Percentiles rank a stretch among this genome's conserved stretches.
Conservation (phyloP, 2,329 filamentous ascomycete genomes). For the Proliferodiscus dingleyae region DNA sequence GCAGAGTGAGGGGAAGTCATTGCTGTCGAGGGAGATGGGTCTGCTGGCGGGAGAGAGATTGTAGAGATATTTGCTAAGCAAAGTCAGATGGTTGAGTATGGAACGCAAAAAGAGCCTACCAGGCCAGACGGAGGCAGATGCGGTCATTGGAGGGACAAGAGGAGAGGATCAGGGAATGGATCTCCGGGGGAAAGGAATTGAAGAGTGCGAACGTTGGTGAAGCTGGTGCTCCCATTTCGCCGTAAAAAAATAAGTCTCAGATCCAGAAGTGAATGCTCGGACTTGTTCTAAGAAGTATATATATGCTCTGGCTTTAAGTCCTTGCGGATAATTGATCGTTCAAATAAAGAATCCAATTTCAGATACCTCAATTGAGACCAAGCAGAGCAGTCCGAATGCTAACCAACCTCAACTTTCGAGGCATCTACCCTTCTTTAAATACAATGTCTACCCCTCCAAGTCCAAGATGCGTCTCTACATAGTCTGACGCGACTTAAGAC, state of each 20-base stretch:
- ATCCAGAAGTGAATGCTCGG: background rate
- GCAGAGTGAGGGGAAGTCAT: constrained; percentile 11
- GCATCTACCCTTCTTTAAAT: background rate
- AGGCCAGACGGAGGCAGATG: constrained; percentile 25
- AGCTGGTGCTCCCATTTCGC: background rate
- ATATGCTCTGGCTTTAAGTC: too few relatives aligned
- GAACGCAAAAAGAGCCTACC: constrained; percentile 13
- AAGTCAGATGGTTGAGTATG: background rate
- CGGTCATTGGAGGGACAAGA: constrained; percentile 23
- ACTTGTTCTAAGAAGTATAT: too few relatives aligned
- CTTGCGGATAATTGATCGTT: too few relatives aligned
- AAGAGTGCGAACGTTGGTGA: constrained; percentile 18
- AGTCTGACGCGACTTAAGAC: constrained; percentile 8
- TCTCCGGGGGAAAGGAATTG: constrained; percentile 23
- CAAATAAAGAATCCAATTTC: too few relatives aligned
- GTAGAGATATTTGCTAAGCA: constrained; percentile 23
- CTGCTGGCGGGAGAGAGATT: constrained; percentile 8
- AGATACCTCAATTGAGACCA: too few relatives aligned
- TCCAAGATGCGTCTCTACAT: background rate
- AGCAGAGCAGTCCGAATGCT: too few relatives aligned
- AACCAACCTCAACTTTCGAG: too few relatives aligned
- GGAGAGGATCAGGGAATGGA: constrained; percentile 22
- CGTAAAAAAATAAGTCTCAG: background rate
- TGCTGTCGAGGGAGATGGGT: constrained; percentile 11
- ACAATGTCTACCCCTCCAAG: background rate